Base-by-base conservation (phyloP, 202 grass and related monocot genomes). In the Elaeis oleifera region DNA sequence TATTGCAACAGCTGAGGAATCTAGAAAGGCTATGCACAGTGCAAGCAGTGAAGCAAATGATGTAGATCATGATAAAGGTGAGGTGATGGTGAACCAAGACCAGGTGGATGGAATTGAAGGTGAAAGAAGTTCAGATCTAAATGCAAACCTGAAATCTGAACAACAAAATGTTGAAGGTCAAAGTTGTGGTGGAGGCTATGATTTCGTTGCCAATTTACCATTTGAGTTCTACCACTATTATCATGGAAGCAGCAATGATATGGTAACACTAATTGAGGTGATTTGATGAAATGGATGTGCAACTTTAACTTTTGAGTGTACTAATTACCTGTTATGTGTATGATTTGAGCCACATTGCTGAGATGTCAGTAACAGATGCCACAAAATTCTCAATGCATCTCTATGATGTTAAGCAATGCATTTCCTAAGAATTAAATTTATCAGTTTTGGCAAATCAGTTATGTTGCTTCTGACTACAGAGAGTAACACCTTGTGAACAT, bases 191-290 rank as follows among this genome's bases (percentile, higher is more conserved):
- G 28, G 50, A 0, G 64, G 71, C 62, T 76, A 79, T 85, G 82
- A 81, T 51, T 80, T 79, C 66, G 39, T 80, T 73, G 74, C 67
- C 58, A 97, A 81, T 81, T 74, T 92, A 50, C 92, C 92, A 22
- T 80, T 81, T 80, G 92, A 97, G 79, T 97, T 97, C 77, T 89
- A 91, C 69, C 92, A 92, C 59, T 97, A 97, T 68, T 97, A 92
- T 80, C 74, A 97, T 63, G 92, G 92, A 58, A 91, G 92, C 62
- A 86, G 64, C 75, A 89, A 92, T 78, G 92, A 97, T 63, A 79
- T 92, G 84, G 92, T 88, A 55, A 97, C 92, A 56, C 84, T 97
- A 50, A 91, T 97, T 63, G 88, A 97, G 84, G 92, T 97, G 76
- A 81, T 55, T 53, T 79, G 68, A 66, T 57, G 23, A 67, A 61